Percentiles rank a stretch among this genome's conserved stretches.
These are phyloP conservation scores for Echites panduratus DNA, from an alignment of 257 asterid species.

Conservation along the genomic window DNA sequence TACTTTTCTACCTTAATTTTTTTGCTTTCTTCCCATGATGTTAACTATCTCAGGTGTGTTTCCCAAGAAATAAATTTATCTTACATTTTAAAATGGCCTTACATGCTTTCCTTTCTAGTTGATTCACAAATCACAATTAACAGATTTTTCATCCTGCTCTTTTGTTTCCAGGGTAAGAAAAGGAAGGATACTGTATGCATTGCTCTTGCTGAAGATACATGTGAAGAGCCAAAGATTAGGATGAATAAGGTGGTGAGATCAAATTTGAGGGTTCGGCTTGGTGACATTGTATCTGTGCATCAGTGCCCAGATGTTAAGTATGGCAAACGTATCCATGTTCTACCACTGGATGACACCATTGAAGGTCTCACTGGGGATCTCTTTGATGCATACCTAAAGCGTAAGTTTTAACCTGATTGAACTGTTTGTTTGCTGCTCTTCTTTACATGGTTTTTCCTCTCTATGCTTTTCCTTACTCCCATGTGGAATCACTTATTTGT, in stretches of 20 bases:
- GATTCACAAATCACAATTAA: background rate
- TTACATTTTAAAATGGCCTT: background rate
- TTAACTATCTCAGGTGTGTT: background rate
- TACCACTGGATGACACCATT: constrained; percentile 79
- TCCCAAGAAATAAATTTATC: background rate
- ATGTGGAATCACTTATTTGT: background rate
- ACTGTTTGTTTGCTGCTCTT: background rate
- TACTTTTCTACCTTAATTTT: background rate
- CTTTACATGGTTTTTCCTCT: background rate
- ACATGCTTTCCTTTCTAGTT: background rate
- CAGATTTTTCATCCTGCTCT: constrained; percentile 5
- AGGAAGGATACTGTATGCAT: constrained; percentile 79
- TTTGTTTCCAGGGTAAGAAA: constrained; percentile 63
- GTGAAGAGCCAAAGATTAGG: constrained; percentile 75
- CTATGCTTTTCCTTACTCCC: too few relatives aligned
- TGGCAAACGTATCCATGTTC: constrained; percentile 79
- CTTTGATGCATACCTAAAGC: constrained; percentile 67
- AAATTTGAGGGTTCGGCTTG: constrained; percentile 70
- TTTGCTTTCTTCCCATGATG: background rate
- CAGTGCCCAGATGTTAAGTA: constrained; percentile 92
- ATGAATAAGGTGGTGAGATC: constrained; percentile 74
- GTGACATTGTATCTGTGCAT: constrained; percentile 78
- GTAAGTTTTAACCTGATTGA: constrained; percentile 33
- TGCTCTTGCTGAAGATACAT: constrained; percentile 75
- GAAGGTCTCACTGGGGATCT: constrained; percentile 89